Evolutionary conservation across 2,329 filamentous ascomycete species (phyloP).

Genomic region (Pleoardoris graminearum): DNA sequence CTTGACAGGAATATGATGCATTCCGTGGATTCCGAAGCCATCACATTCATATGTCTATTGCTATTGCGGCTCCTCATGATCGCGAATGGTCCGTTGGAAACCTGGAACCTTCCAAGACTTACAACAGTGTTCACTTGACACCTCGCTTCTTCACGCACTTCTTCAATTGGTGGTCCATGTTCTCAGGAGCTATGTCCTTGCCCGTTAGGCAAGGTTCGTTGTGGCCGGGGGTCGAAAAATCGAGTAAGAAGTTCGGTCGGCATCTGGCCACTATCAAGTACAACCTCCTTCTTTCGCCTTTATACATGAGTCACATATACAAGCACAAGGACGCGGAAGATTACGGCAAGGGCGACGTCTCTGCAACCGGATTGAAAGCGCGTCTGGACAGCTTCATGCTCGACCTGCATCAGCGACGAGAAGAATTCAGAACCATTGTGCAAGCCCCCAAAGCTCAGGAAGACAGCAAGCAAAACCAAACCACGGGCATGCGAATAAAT

Average conservation of each 20-base stretch:
- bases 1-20: conserved; percentile 74
- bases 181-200: conserved; percentile 90
- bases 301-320: conserved; percentile 96
- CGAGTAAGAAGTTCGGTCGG: conserved; percentile 96
- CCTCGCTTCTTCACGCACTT: conserved; percentile 98
- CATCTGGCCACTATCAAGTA: conserved; percentile 99
- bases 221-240: conserved; percentile 92
- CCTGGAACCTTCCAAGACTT: conserved; percentile 78
- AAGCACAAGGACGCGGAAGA: conserved; percentile 97
- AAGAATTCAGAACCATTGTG: conserved; percentile 84
- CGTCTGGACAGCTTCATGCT: conserved; percentile 96
- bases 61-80: conserved; percentile 82
- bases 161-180: conserved; percentile 96
- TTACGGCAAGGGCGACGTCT: conserved; percentile 74
- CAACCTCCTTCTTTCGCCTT: conserved; percentile 84
- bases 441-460: conserved; percentile 61
- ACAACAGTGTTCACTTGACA: conserved; percentile 93
- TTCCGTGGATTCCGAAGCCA: conserved; percentile 95
- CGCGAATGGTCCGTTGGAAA: conserved; percentile 82
- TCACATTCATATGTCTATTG: conserved; percentile 93
- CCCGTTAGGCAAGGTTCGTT: conserved; percentile 89
- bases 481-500: conserved; percentile 93
- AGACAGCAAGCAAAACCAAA: conserved; percentile 74
- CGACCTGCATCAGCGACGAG: conserved; percentile 89
- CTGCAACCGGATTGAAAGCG: conserved; percentile 94